A percentile compares a stretch with the other conserved stretches of the same genome.
Conservation (phyloP, 768 basidiomycete species). For the Tulasnella sp. region DNA sequence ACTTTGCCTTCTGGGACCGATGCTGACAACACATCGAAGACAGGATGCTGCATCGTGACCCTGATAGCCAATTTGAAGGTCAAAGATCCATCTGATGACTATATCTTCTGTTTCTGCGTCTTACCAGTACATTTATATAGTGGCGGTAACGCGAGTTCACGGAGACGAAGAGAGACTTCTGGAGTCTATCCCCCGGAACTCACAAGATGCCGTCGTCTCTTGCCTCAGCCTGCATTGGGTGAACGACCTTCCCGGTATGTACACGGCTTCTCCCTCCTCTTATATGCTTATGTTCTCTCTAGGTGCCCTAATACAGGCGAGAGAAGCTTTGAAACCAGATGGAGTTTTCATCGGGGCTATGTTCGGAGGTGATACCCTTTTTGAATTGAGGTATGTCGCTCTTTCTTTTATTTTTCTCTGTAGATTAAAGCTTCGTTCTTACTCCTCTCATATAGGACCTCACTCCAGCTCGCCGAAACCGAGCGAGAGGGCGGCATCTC, state of each 20-base stretch:
- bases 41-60: conserved; percentile 67
- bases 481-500: conserved; percentile 95
- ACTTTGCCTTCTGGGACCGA: background rate
- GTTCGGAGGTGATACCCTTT: conserved; percentile 93
- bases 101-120: conserved; percentile 6
- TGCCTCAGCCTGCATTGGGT: conserved; percentile 95
- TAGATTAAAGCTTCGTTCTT: background rate
- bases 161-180: conserved; percentile 82
- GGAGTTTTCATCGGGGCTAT: conserved; percentile 93
- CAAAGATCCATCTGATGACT: conserved; percentile 26
- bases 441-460: conserved; percentile 53
- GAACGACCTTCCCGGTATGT: conserved; percentile 88
- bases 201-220: conserved; percentile 88
- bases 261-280: background rate
- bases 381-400: conserved; percentile 71
- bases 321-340: conserved; percentile 77
- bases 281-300: conserved; percentile 5
- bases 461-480: conserved; percentile 87
- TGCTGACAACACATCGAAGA: conserved; percentile 43
- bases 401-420: background rate
- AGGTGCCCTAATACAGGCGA: conserved; percentile 85
- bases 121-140: conserved; percentile 42
- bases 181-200: conserved; percentile 57
- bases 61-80: conserved; percentile 79
- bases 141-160: conserved; percentile 69